Evolutionary conservation across 495 filamentous ascomycete species (phyloP).

Genomic region (Lepraria neglecta): DNA sequence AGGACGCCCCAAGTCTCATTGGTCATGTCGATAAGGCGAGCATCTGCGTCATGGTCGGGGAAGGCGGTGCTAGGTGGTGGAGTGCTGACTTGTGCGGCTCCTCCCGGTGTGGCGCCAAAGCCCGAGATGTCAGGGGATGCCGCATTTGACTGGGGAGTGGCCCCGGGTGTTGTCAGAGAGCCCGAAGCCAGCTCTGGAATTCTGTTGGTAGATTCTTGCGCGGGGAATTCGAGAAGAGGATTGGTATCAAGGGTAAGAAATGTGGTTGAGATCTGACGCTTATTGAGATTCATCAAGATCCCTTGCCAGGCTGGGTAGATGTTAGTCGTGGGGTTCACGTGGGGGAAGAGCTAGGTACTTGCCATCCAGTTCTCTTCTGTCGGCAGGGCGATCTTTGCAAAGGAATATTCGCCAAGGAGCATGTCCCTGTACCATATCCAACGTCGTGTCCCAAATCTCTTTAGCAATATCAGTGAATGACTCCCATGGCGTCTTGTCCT

Average conservation of each 20-base stretch:
- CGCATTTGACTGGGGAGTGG: constrained; percentile 17
- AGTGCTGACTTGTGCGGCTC: constrained; percentile 18
- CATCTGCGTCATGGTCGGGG: constrained; percentile 63
- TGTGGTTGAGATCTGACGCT: constrained; percentile 47
- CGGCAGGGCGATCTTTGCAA: constrained; percentile 64
- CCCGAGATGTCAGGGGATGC: constrained; percentile 21
- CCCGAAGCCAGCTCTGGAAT: constrained; percentile 1
- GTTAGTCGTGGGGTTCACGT: constrained; percentile 14
- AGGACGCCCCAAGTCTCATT: constrained; percentile 81
- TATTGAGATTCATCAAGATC: constrained; percentile 42
- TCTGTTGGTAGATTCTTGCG: constrained; percentile 6
- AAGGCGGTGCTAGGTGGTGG: constrained; percentile 45
- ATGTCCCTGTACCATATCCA: constrained; percentile 66
- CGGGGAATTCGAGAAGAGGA: constrained; percentile 54
- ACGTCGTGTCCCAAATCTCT: constrained; percentile 83
- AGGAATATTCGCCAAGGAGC: constrained; percentile 78
- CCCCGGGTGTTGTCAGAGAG: constrained; percentile 18
- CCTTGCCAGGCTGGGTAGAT: constrained; percentile 39
- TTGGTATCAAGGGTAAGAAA: constrained; percentile 61
- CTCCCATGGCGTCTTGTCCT: constrained; percentile 45
- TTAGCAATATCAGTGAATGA: constrained; percentile 56
- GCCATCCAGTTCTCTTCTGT: constrained; percentile 66
- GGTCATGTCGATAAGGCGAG: constrained; percentile 65
- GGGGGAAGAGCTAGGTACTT: constrained; percentile 20
- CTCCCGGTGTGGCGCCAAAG: constrained; percentile 21